Base-by-base conservation (phyloP, 2,329 filamentous ascomycete genomes). In the Fusarium sarcochroum region DNA sequence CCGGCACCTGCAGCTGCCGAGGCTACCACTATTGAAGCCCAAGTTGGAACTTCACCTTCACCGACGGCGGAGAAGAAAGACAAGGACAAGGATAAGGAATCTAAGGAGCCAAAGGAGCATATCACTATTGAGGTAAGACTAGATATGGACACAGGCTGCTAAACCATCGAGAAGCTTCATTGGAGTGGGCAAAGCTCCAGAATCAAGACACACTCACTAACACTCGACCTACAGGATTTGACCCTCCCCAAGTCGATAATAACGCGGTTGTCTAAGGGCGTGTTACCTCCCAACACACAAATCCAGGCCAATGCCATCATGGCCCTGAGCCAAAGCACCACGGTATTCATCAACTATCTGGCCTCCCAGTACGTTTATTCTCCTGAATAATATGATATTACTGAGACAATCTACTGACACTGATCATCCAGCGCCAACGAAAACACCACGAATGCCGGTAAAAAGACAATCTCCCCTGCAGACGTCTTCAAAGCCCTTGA, bases 281-380 rank as follows among this genome's bases (percentile, higher is more conserved):
- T 93, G 7, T 82, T 96, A 7, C 92, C 93, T 1, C 85, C 91
- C 7, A 94, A 94, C 76, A 94, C 92, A 7, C 91, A 93, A 79
- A 92, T 95, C 48, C 92, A 95, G 77, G 92, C 90, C 75, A 93
- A 94, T 81, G 93, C 93, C 41, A 87, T 94, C 55, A 80, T 93
- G 51, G 93, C 92, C 11, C 86, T 96, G 82, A 91, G 88, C 70
- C 94, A 94, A 80, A 92, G 91, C 78, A 91, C 93, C 9, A 94
- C 91, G 2, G 90, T 96, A 1, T 96, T 96, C 75, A 91, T 96
- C 72, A 95, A 89, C 80, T 93, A 94, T 77, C 83, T 96, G 32
- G 90, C 91, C 44, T 86, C 88, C 64, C 87, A 90, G 92, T 95
- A 85, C 55, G 90, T 84, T 10, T 41, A 8, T 27, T 20, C 42